Base-by-base conservation (phyloP, 1,284 basidiomycete species). In the Cerioporus squamosus region DNA sequence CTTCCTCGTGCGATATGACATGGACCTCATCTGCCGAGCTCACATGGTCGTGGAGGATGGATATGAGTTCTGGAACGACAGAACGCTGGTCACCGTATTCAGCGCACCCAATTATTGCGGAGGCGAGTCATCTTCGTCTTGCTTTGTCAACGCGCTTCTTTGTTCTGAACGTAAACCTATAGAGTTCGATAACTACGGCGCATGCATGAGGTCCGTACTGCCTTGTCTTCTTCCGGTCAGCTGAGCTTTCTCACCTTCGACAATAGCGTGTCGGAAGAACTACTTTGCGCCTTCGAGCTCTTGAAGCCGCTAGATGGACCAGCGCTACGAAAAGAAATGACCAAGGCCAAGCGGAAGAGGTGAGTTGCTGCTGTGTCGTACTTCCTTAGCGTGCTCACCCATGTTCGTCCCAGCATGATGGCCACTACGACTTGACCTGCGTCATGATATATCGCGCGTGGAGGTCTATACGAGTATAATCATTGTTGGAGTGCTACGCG, bases 21-120 rank as follows among this genome's bases (percentile, higher is more conserved):
- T 99, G 89, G 97, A 99, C 77, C 83, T 99, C 62, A 99, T 99
- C 77, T 99, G 97, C 79, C 89, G 97, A 53, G 97, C 97, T 42
- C 97, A 99, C 77, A 99, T 99, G 97, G 97, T 99, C 39, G 97
- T 99, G 54, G 97, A 99, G 74, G 94, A 96, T 71, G 97, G 97
- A 2, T 99, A 99, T 73, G 97, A 99, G 79, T 99, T 99, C 73
- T 99, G 97, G 94, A 98, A 99, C 71, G 97, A 99, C 70, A 84
- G 97, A 62, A 98, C 97, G 53, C 78, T 99, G 65, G 97, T 99
- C 46, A 99, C 97, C 0, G 95, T 99, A 49, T 99, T 99, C 76
- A 97, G 94, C 66, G 97, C 97, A 54, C 95, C 95, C 9, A 97
- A 97, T 72, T 97, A 97, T 70, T 97, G 95, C 72, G 95, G 94